phyloP scores from a whole-genome alignment of 805 yeast genomes.

The Cephaloascus albidus region DNA sequence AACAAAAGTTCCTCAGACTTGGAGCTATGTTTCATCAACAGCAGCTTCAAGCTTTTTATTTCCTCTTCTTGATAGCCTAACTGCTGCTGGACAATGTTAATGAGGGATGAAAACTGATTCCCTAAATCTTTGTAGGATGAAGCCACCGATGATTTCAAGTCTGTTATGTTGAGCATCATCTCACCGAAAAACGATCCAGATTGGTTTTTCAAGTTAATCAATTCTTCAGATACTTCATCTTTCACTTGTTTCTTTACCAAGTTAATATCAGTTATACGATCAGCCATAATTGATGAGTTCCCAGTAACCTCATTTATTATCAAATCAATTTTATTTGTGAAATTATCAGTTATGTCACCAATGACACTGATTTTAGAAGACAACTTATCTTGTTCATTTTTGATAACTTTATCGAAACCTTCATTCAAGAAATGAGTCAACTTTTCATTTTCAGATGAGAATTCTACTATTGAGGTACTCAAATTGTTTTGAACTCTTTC shows the following conservation, averaged over 20 bases:
- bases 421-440: neutral
- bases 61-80: neutral
- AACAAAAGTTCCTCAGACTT: neutral
- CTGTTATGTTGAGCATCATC: conserved; percentile 2
- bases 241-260: conserved; percentile 6
- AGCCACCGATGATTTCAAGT: conserved; percentile 3
- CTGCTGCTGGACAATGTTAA: neutral
- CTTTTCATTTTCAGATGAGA: neutral
- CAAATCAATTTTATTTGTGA: neutral
- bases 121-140: neutral
- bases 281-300: conserved; percentile 2
- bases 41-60: neutral
- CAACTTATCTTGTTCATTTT: neutral
- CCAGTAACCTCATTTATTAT: neutral
- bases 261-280: conserved; percentile 8
- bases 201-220: conserved; percentile 5
- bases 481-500: neutral
- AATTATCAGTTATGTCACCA: neutral
- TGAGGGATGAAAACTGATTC: neutral
- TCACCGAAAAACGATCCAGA: conserved; percentile 3
- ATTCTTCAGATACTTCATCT: conserved; percentile 7
- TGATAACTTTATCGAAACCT: neutral
- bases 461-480: neutral
- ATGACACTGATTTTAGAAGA: neutral
- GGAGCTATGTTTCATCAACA: neutral